Base-by-base conservation (phyloP, 257 asterid species). In the Thymus mandschuricus region DNA sequence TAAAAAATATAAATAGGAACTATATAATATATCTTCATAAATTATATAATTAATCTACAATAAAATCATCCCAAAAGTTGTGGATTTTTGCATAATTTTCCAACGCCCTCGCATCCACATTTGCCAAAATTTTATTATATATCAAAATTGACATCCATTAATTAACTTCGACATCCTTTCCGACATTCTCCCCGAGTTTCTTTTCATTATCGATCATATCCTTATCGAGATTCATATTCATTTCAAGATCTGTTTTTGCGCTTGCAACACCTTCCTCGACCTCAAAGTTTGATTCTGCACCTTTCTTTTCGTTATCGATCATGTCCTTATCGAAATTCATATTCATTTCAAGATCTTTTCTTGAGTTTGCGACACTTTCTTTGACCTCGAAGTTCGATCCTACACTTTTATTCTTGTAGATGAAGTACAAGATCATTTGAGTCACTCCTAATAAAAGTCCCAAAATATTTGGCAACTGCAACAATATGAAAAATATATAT, bases 381-480 rank as follows among this genome's bases (percentile, higher is more conserved):
- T 58, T 43, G 3, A 58, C 41, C 63, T 59, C 65, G n/a, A 35
- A 60, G 12, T 35, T 35, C n/a, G 13, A 3, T n/a, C 40, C 30
- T 10, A 60, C 66, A 58, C 15, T 83, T 41, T 69, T 71, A 2
- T 86, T 69, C 79, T 82, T 88, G 95, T 90, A 87, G 66, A 84
- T 59, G 62, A 75, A 80, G 76, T 88, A 90, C 60, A 90, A 71
- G 48, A 76, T 70, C 82, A 90, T 85, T 75, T 90, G 96, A 67
- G 80, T 62, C 3, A 86, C 73, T 35, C 95, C 96, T 6, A 88
- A 72, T 71, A 86, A 10, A 68, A 88, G 81, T 13, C 95, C 95
- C 81, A 88, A 31, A 6, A 90, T 76, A 56, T 90, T 90, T 62
- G 96, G 96, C 35, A 80, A 30, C 96, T 89, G 88, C 51, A 52